Conservation (phyloP, 148 eudicot species). For the Limonium bicolor region DNA sequence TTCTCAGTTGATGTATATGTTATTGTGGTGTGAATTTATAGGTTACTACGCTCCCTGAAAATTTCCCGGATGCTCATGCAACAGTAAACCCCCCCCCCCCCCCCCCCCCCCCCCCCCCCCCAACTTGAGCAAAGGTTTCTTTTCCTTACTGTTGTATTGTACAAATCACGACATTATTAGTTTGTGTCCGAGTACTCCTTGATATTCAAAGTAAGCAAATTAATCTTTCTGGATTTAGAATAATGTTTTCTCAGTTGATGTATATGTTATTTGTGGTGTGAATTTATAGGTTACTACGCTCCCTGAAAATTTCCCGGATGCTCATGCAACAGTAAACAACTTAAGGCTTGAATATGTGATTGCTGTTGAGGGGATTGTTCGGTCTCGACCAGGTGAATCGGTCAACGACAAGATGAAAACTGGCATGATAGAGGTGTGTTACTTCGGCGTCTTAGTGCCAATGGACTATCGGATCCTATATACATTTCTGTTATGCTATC, state of each 20-base stretch:
- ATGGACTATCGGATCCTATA: neutral
- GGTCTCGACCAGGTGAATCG: conserved; percentile 59
- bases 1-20: neutral
- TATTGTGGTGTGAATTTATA: conserved; percentile 8
- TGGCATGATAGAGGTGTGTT: conserved; percentile 67
- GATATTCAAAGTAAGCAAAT: too few species aligned
- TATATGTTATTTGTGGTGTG: neutral
- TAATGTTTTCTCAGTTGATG: neutral
- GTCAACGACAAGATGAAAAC: conserved; percentile 80
- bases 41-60: conserved; percentile 89
- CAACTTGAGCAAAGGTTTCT: too few species aligned
- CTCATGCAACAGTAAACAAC: conserved; percentile 50
- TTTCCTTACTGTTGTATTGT: too few species aligned
- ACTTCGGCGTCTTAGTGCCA: neutral
- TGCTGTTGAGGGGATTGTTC: conserved; percentile 68
- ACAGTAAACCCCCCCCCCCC: too few species aligned
- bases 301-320: conserved; percentile 83
- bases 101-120: too few species aligned
- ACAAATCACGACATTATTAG: too few species aligned
- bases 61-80: conserved; percentile 78
- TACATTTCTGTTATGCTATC: too few species aligned
- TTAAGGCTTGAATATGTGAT: conserved; percentile 83
- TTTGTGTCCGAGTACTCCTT: too few species aligned
- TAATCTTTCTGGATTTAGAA: too few species aligned
- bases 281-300: conserved; percentile 65